Evolutionary conservation across 2,329 filamentous ascomycete species (phyloP), one percentile per base, ranked within the genome.

Genomic region (Chaetomium olivaceum): DNA sequence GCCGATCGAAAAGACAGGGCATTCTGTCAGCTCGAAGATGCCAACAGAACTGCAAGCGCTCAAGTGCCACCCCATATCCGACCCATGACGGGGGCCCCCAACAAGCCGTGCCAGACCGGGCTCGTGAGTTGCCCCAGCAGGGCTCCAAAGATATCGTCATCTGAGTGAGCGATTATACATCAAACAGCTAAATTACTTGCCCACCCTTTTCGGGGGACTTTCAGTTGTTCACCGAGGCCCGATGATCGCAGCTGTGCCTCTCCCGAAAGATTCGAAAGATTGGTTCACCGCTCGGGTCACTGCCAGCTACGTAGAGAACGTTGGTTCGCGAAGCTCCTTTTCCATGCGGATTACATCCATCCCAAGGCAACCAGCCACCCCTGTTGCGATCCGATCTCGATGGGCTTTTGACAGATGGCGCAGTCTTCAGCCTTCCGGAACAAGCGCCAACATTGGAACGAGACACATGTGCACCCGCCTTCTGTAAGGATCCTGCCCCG

Each of bases 351-450:
- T n/a, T n/a, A n/a, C n/a, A n/a, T n/a, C n/a, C n/a, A n/a, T n/a
- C n/a, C n/a, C 51, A 36, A 58, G 54, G 21, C 54, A 23, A 27
- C n/a, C 43, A 8, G 36, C 14, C 23, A 46, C 56, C 56, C 56
- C 50, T 55, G 56, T 50, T 50, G 36, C 62, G 57, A 59, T 64
- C 56, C 50, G 58, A 58, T 64, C 48, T 60, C 57, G 62, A 60
- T 60, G 55, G n/a, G 23, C 55, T 51, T 33, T 51, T 48, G 55
- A 19, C 21, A 21, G 31, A 50, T 57, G 29, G 21, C 54, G 19
- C 61, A 27, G 43, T 48, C 43, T 21, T 25, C 39, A n/a, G 51
- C 36, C 48, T 64, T 50, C 19, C 36, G 57, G 36, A 48, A 60
- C n/a, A 19, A 25, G 48, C 27, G 51, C 11, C 25, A 29, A 55